These are phyloP conservation scores for Fomitopsis betulina DNA, from an alignment of 1,284 basidiomycete genomes.

Conservation along the genomic window DNA sequence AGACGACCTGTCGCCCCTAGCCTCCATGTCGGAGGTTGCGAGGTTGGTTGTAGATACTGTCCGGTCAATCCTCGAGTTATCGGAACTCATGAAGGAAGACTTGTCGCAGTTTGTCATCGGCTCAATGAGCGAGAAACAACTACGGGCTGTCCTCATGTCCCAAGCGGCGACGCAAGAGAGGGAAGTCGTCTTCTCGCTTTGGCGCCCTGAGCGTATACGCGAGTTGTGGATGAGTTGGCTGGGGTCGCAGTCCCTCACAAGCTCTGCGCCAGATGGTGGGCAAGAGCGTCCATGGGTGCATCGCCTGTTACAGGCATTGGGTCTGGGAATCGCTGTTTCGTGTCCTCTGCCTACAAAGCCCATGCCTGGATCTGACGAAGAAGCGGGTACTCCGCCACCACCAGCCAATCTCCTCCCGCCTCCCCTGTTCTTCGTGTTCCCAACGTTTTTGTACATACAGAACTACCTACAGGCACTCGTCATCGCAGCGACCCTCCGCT, in stretches of 20 bases:
- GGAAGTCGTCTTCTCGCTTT: conserved; percentile 45
- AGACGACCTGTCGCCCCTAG: conserved; percentile 27
- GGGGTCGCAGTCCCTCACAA: conserved; percentile 12
- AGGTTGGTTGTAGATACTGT: conserved; percentile 40
- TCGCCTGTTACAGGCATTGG: conserved; percentile 44
- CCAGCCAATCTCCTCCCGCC: conserved; percentile 48
- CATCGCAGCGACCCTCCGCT: conserved; percentile 55
- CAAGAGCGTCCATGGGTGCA: conserved; percentile 33
- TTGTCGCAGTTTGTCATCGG: conserved; percentile 55
- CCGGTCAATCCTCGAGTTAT: conserved; percentile 43
- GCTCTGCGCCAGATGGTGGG: not conserved
- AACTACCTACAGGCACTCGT: conserved; percentile 69
- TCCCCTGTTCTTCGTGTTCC: conserved; percentile 52
- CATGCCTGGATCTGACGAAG: conserved; percentile 5
- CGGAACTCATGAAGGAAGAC: conserved; percentile 60
- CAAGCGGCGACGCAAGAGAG: conserved; percentile 52
- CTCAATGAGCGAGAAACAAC: conserved; percentile 56
- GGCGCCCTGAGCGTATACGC: conserved; percentile 34
- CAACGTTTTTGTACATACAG: conserved; percentile 53
- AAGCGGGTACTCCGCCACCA: not conserved
- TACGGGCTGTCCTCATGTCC: conserved; percentile 41
- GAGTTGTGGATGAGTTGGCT: conserved; percentile 41
- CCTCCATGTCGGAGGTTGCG: conserved; percentile 27
- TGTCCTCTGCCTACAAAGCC: conserved; percentile 35
- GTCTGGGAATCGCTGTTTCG: conserved; percentile 38